Base-by-base conservation (phyloP, 2,329 filamentous ascomycete species). In the Exophiala sp. region DNA sequence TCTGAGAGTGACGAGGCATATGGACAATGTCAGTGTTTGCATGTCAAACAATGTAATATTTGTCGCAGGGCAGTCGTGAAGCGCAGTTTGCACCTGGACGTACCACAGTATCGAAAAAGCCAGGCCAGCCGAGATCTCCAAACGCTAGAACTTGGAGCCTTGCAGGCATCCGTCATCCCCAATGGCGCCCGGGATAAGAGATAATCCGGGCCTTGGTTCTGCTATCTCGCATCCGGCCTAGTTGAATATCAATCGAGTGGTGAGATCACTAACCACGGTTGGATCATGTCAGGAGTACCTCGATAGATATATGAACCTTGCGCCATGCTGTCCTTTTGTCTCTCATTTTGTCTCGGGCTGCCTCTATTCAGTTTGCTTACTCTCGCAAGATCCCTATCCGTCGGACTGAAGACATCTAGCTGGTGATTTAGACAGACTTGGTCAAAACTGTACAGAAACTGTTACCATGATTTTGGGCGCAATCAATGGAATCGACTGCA, bases 401-500 rank as follows among this genome's bases (percentile, higher is more conserved):
- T 29, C 5, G 24, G 24, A 8, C 7, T 29, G 24, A 29, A 29
- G 24, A 29, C 24, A 29, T 29, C 24, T 8, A 29, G 24, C 24
- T 29, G 24, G 24, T 29, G 24, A 29, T 8, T 8, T 29, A 8
- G 7, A 29, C 7, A 29, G 5, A 29, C 24, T 29, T 29, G 5
- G 24, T 29, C 35, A 38, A 38, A 38, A 38, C 5, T 29, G 24
- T 38, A 38, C 35, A 38, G 16, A 18, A 38, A 16, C 10, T 16
- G 32, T 16, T 29, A 54, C 34, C 20, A 91, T 91, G 87, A 86
- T 90, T 55, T 76, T 94, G 39, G 81, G 82, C 34, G 84, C 86
- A 53, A 82, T 94, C 41, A 89, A 85, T 5, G 86, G 87, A 69
- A 68, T 90, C 24, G 89, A 94, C 73, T 91, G 87, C 72, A 53